Conservation (phyloP, 257 asterid species). For the Nicotiana paniculata region DNA sequence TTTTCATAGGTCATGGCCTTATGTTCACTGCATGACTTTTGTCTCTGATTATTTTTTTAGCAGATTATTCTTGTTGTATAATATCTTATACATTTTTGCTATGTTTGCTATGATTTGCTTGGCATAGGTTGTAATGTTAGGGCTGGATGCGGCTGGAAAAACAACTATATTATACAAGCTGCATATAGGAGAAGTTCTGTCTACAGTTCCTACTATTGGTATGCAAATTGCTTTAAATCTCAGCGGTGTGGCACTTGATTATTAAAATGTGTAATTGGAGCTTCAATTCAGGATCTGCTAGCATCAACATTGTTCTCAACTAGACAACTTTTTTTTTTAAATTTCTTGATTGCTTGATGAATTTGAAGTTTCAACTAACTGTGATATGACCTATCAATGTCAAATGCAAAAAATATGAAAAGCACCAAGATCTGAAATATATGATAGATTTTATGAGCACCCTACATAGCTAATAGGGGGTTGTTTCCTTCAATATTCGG, state of each 20-base stretch:
- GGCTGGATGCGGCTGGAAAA: slow-evolving; percentile 99
- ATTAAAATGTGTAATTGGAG: neutral
- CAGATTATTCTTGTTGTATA: neutral
- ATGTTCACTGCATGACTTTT: neutral
- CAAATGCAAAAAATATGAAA: neutral
- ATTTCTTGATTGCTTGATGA: neutral
- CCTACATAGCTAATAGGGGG: neutral
- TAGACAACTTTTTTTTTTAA: neutral
- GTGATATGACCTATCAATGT: neutral
- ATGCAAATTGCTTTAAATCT: slow-evolving; percentile 17
- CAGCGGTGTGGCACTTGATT: neutral
- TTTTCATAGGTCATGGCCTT: neutral
- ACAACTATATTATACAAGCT: slow-evolving; percentile 94
- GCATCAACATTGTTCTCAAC: neutral
- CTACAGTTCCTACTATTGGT: slow-evolving; percentile 99
- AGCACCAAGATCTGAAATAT: neutral
- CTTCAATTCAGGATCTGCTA: neutral
- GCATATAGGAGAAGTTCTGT: slow-evolving; percentile 97
- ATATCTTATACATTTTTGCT: neutral
- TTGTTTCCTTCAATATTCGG: neutral
- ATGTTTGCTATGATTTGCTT: neutral
- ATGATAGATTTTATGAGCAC: neutral
- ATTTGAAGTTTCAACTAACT: neutral
- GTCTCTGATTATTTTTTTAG: neutral
- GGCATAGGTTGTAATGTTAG: slow-evolving; percentile 94